These are phyloP conservation scores for Alternaria longipes DNA, from an alignment of 2,329 filamentous ascomycete species.

Conservation along the genomic window DNA sequence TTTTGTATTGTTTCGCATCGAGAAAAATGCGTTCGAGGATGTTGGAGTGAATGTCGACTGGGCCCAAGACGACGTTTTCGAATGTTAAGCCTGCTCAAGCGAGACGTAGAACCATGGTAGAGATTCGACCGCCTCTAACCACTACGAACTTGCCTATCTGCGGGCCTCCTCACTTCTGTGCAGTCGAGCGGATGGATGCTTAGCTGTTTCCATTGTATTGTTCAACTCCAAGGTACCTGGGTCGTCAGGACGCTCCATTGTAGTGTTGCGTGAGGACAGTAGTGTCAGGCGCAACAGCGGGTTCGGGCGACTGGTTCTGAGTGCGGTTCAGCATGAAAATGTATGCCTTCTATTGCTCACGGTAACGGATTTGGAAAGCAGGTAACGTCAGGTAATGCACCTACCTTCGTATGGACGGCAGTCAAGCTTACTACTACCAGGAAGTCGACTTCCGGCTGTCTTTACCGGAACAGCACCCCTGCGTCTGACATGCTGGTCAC, in stretches of 20 bases:
- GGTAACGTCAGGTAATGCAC: neutral
- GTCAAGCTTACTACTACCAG: neutral
- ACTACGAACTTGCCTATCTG: neutral
- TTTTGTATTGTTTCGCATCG: neutral
- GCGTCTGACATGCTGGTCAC: neutral
- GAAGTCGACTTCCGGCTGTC: neutral
- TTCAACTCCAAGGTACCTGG: neutral
- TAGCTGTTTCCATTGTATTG: neutral
- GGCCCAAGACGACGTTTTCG: neutral
- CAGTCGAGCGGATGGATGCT: too few relatives aligned
- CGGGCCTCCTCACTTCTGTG: neutral
- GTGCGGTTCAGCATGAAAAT: too few relatives aligned
- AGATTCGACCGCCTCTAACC: neutral
- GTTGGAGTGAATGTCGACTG: neutral
- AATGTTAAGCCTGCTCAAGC: neutral
- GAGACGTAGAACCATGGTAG: conserved; percentile 8
- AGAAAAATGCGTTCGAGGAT: neutral
- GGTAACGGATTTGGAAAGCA: neutral
- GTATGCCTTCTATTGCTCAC: neutral
- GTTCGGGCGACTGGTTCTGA: neutral
- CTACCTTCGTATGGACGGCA: neutral
- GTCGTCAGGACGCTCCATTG: neutral
- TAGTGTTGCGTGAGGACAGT: neutral
- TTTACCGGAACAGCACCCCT: neutral
- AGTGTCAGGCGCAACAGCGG: neutral